phyloP scores from a whole-genome alignment of 2,329 filamentous ascomycete species.

The Colletotrichum sp. region DNA sequence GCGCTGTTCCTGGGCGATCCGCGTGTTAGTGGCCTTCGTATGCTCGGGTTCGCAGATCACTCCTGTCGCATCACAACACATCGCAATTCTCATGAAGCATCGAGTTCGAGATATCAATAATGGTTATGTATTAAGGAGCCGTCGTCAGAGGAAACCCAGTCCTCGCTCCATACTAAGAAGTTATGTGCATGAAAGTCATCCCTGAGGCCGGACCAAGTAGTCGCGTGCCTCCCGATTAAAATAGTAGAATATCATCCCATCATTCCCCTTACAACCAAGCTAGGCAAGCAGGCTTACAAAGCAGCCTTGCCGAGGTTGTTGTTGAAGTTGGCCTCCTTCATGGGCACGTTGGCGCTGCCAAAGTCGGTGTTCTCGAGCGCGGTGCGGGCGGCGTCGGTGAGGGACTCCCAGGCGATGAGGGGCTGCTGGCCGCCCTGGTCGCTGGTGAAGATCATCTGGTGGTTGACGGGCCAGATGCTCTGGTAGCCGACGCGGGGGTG shows the following conservation, averaged over 20 bases:
- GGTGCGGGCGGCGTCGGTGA: conserved; percentile 35
- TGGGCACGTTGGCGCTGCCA: conserved; percentile 43
- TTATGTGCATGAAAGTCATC: conserved; percentile 12
- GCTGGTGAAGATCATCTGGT: conserved; percentile 38
- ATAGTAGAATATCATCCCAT: neutral
- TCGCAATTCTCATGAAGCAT: neutral
- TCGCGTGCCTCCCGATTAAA: neutral
- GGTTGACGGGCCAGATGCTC: conserved; percentile 35
- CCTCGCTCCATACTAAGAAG: neutral
- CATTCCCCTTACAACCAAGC: neutral
- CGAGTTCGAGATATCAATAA: neutral
- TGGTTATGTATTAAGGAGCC: conserved; percentile 3
- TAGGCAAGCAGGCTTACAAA: neutral
- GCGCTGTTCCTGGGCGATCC: neutral
- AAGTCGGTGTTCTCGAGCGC: conserved; percentile 42
- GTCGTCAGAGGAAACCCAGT: neutral
- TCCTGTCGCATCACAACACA: neutral
- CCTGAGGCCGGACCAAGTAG: neutral
- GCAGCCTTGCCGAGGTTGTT: conserved; percentile 20
- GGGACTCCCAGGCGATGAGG: conserved; percentile 43
- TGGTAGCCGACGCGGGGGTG: conserved; percentile 35
- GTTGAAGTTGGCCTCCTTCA: conserved; percentile 26
- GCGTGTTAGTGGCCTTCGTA: neutral
- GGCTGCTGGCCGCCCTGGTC: conserved; percentile 41
- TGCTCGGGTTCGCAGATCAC: neutral